Evolutionary conservation across 768 basidiomycete species (phyloP), one percentile per base, ranked within the genome.

Genomic region (Leccinum obscurum): DNA sequence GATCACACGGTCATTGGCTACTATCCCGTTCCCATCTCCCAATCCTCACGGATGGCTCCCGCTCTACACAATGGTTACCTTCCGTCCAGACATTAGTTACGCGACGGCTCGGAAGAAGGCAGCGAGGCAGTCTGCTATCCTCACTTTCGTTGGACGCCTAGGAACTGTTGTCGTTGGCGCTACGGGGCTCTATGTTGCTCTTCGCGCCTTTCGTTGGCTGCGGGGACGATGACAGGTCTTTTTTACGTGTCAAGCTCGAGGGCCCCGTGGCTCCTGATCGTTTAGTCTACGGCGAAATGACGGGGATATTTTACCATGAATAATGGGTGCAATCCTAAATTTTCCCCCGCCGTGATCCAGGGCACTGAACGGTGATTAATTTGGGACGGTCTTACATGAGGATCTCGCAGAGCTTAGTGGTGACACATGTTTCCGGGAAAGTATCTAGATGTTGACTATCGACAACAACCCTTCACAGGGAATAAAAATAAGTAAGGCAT

Each of bases 61-160:
- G 59, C 81, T 96, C 54, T 99, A 99, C 75, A 93, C 93, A 35
- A 97, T 98, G 95, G 89, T 97, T 65, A 98, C 96, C 49, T 99
- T 99, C 78, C 85, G 96, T 46, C 93, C 94, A 54, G 96, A 98
- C 75, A 85, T 99, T 68, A 89, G 88, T 72, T 99, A 99, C 71
- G 86, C 87, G 58, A 86, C 85, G 54, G 95, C 89, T 22, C 83
- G 84, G 71, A 81, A 78, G 70, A 87, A 86, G 74, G 89, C 89
- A 58, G 79, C 75, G 61, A 77, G 80, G 70, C 96, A 99, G 77
- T 77, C 82, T n/a, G 73, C 71, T 32, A 80, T 92, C 56, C 77
- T 98, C 62, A 72, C 77, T 55, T 70, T 74, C 54, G 69, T 80
- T 14, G 83, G 80, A 24, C 82, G 83, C 79, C 69, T 78, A 65